phyloP scores from a whole-genome alignment of 169 alveolate species.

The Fabrea salina region DNA sequence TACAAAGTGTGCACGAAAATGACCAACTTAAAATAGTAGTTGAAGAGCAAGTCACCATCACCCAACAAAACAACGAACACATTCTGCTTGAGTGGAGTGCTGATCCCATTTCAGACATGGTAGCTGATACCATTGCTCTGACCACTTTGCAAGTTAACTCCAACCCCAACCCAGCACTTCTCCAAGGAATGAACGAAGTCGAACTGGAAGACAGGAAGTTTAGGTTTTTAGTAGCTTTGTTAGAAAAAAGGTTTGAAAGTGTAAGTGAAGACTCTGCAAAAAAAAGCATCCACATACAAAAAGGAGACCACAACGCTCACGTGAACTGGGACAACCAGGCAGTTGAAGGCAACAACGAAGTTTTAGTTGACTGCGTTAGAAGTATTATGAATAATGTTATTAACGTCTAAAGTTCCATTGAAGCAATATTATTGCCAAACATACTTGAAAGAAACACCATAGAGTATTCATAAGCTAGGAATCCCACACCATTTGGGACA shows the following conservation, averaged over 20 bases:
- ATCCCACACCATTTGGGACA: conserved; percentile 70
- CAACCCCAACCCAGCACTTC: conserved; percentile 26
- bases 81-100: conserved; percentile 17
- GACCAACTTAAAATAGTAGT: neutral
- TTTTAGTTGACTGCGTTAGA: neutral
- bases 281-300: neutral
- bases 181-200: conserved; percentile 14
- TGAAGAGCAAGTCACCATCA: neutral
- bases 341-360: neutral
- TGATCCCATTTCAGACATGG: conserved; percentile 15
- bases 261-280: neutral
- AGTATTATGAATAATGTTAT: neutral
- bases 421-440: neutral
- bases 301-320: neutral
- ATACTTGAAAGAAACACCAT: neutral
- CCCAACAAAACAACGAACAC: neutral
- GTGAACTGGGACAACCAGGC: neutral
- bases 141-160: conserved; percentile 18
- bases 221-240: neutral
- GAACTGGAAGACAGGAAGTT: neutral
- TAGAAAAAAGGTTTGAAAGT: conserved; percentile 1
- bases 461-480: conserved; percentile 70
- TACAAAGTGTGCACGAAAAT: neutral
- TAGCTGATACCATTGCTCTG: conserved; percentile 24
- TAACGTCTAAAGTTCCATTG: neutral